Percentiles rank a stretch among this genome's conserved stretches.
Conservation (phyloP, 2,329 filamentous ascomycete genomes). For the Parascedosporium putredinis region DNA sequence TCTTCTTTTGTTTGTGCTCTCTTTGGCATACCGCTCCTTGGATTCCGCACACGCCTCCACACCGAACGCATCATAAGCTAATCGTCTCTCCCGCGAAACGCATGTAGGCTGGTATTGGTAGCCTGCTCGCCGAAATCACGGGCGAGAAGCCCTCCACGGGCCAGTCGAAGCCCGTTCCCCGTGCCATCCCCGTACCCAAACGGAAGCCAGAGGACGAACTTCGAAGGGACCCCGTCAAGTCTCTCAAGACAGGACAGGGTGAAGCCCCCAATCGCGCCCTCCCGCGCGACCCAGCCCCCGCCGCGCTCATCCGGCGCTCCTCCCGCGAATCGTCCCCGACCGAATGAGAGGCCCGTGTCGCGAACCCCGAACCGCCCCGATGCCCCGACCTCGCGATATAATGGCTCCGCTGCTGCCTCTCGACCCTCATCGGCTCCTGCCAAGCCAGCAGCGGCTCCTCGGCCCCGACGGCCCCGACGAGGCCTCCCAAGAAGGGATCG, state of each 20-base stretch:
- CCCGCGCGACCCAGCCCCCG: neutral
- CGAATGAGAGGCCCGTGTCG: neutral
- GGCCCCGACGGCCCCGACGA: constrained; percentile 31
- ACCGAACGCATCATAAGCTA: neutral
- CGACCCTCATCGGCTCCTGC: constrained; percentile 9
- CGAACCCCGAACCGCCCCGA: constrained; percentile 9
- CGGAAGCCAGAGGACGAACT: constrained; percentile 47
- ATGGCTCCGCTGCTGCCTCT: constrained; percentile 1
- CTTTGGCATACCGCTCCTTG: no score
- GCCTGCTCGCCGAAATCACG: constrained; percentile 52
- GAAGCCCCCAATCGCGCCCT: neutral
- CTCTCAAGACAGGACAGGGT: constrained; percentile 9
- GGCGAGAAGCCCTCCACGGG: constrained; percentile 36
- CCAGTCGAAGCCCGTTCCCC: constrained; percentile 19
- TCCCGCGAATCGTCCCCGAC: neutral
- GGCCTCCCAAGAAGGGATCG: constrained; percentile 58
- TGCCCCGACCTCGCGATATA: constrained; percentile 9
- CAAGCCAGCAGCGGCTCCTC: constrained; percentile 15
- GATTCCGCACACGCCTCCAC: neutral
- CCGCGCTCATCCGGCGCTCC: neutral
- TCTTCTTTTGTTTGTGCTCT: no score
- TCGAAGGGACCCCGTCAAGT: constrained; percentile 29
- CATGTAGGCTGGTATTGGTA: constrained; percentile 28
- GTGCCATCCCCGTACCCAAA: constrained; percentile 29
- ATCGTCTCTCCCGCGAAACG: neutral